These are phyloP conservation scores for Cercis canadensis DNA, from an alignment of 306 rosid genomes.

Conservation along the genomic window DNA sequence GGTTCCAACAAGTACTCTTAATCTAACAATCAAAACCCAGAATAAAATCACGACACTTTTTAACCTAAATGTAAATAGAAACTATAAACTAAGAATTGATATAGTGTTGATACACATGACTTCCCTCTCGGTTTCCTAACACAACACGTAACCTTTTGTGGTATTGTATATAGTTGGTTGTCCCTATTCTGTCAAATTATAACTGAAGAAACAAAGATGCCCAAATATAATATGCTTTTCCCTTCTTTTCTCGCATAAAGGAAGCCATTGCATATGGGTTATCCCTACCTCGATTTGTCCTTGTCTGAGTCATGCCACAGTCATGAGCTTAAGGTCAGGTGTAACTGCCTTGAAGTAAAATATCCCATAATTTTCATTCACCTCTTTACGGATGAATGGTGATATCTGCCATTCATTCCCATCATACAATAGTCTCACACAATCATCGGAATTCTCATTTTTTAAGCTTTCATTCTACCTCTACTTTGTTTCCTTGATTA, in stretches of 20 bases:
- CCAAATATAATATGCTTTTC: slow-evolving; percentile 30
- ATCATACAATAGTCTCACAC: no score
- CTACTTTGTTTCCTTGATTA: slow-evolving; percentile 2
- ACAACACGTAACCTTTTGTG: slow-evolving; percentile 13
- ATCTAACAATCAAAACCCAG: no score
- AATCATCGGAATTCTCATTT: no score
- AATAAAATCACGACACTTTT: no score
- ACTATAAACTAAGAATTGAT: no score
- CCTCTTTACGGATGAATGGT: neutral
- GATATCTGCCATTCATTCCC: neutral
- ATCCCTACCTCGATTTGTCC: slow-evolving; percentile 16
- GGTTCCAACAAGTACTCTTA: no score
- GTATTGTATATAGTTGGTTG: neutral
- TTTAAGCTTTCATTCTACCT: neutral
- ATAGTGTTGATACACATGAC: neutral
- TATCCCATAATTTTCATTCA: neutral
- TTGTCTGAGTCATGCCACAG: slow-evolving; percentile 36
- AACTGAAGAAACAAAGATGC: slow-evolving; percentile 11
- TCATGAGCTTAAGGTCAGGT: slow-evolving; percentile 28
- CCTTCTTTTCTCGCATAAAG: slow-evolving; percentile 11
- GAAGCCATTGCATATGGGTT: slow-evolving; percentile 1
- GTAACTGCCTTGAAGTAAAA: slow-evolving; percentile 20
- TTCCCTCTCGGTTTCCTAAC: slow-evolving; percentile 3
- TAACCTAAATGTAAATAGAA: no score
- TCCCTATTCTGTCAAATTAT: neutral